Conservation (phyloP, 441 rosid genomes). For the Mallotus repandus region DNA sequence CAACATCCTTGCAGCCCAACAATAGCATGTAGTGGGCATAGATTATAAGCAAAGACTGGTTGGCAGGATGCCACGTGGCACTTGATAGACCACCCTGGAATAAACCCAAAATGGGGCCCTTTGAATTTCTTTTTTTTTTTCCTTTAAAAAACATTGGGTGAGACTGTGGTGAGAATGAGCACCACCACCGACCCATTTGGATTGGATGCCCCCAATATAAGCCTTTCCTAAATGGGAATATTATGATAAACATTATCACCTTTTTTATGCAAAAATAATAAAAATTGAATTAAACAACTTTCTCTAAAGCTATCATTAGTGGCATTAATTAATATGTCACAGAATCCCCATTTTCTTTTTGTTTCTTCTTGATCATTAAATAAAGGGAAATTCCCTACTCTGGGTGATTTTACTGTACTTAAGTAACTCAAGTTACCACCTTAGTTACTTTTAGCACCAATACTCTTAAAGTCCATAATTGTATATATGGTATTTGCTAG, state of each 20-base stretch:
- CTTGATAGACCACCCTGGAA: slow-evolving; percentile 1
- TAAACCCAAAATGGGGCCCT: slow-evolving; percentile 7
- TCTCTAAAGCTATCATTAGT: slow-evolving; percentile 37
- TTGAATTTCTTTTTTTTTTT: neutral
- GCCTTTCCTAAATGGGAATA: slow-evolving; percentile 50
- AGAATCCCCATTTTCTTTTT: neutral
- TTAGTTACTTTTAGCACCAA: neutral
- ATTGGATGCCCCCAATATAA: slow-evolving; percentile 32
- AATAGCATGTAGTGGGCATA: neutral
- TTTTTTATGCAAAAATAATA: slow-evolving; percentile 24
- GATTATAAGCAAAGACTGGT: slow-evolving; percentile 20
- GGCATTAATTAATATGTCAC: slow-evolving; percentile 24
- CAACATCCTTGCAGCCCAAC: slow-evolving; percentile 26
- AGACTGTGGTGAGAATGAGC: slow-evolving; percentile 8
- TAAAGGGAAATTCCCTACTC: neutral
- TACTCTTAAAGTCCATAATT: neutral
- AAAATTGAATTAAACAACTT: slow-evolving; percentile 21
- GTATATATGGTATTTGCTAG: no score
- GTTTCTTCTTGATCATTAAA: slow-evolving; percentile 27
- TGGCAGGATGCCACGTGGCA: slow-evolving; percentile 28
- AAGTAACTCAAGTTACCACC: no score
- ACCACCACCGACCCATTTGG: slow-evolving; percentile 31
- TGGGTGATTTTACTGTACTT: no score
- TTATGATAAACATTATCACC: slow-evolving; percentile 29
- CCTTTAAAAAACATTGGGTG: neutral